These are phyloP conservation scores for Arthroderma uncinatum DNA, from an alignment of 2,329 filamentous ascomycete genomes.

Conservation along the genomic window DNA sequence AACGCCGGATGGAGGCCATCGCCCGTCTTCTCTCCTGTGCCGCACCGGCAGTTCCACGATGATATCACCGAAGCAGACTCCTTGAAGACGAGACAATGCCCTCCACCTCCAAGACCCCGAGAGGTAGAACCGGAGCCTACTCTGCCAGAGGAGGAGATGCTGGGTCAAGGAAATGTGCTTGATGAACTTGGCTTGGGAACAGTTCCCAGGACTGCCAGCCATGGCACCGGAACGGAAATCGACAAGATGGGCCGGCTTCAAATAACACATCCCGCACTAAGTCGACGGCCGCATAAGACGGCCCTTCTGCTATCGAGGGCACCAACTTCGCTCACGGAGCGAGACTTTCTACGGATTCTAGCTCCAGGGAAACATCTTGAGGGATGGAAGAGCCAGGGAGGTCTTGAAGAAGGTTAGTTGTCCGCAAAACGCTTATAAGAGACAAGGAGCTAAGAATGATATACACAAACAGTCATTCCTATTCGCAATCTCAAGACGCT, in stretches of 20 bases:
- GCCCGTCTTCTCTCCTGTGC: background rate
- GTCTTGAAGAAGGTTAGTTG: conserved; percentile 15
- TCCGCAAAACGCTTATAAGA: background rate
- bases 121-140: background rate
- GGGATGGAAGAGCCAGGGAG: conserved; percentile 12
- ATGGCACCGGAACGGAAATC: conserved; percentile 11
- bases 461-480: conserved; percentile 15
- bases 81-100: background rate
- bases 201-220: conserved; percentile 13
- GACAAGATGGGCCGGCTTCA: conserved; percentile 11
- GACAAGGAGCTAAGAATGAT: background rate
- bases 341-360: conserved; percentile 16
- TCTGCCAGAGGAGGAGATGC: background rate
- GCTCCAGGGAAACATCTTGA: conserved; percentile 11
- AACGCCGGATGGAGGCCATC: background rate
- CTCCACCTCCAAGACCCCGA: background rate
- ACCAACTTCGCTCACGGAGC: conserved; percentile 14
- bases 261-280: conserved; percentile 12
- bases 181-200: conserved; percentile 16
- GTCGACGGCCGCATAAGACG: conserved; percentile 15
- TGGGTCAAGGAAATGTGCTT: conserved; percentile 1
- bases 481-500: conserved; percentile 14
- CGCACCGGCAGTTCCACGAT: background rate
- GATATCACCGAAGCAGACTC: background rate
- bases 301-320: conserved; percentile 15